Percentiles rank a stretch among this genome's conserved stretches.
These are phyloP conservation scores for Verticillium alfalfae DNA, from an alignment of 2,329 filamentous ascomycete species.

Conservation along the genomic window DNA sequence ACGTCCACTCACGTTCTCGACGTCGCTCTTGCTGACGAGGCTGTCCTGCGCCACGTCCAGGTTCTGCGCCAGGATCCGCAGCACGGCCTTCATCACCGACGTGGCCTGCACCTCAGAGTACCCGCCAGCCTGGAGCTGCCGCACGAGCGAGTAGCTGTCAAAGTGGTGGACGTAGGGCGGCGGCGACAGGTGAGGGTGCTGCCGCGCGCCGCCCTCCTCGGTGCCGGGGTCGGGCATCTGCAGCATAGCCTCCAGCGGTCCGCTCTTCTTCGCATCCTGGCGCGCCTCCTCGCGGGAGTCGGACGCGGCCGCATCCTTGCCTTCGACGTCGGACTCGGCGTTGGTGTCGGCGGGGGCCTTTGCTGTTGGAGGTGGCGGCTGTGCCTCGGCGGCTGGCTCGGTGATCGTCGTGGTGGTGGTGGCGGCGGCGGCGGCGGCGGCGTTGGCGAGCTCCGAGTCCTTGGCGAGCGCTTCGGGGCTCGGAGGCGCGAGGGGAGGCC, in stretches of 20 bases:
- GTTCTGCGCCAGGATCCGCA: conserved; percentile 70
- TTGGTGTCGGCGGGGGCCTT: background rate
- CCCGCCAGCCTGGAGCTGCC: conserved; percentile 65
- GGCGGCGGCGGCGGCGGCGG: background rate
- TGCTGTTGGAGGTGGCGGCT: conserved; percentile 1
- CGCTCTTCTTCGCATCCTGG: conserved; percentile 33
- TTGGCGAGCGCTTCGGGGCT: conserved; percentile 12
- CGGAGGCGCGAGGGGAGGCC: background rate
- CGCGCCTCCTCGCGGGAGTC: conserved; percentile 18
- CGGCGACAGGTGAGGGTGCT: conserved; percentile 63
- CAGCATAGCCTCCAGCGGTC: conserved; percentile 46
- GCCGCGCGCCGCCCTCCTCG: conserved; percentile 16
- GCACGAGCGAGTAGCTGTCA: conserved; percentile 86
- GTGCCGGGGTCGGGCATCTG: conserved; percentile 37
- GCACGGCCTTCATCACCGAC: conserved; percentile 87
- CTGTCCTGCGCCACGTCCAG: conserved; percentile 74
- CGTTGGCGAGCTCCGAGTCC: background rate
- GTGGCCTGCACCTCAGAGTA: conserved; percentile 73
- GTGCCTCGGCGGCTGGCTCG: conserved; percentile 6
- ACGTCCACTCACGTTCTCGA: conserved; percentile 62
- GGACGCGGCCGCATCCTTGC: conserved; percentile 5
- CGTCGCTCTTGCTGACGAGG: conserved; percentile 83
- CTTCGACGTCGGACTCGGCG: background rate
- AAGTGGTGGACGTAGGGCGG: conserved; percentile 92
- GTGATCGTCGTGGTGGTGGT: background rate